Base-by-base conservation (phyloP, 2,329 filamentous ascomycete genomes). In the Tolypocladium nubicola region DNA sequence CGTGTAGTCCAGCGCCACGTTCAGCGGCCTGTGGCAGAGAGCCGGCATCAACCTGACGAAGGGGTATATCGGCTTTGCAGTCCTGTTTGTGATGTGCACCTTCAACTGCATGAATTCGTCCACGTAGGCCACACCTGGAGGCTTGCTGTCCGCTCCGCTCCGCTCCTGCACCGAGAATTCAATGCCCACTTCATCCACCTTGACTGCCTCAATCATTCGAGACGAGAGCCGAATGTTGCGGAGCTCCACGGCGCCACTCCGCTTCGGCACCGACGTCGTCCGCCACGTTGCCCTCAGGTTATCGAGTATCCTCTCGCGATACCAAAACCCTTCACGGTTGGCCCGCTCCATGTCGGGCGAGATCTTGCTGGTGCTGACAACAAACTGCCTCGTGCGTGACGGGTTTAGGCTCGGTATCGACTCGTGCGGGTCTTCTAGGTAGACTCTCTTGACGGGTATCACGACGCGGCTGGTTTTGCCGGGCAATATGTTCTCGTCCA, bases 291-390 rank as follows among this genome's bases (percentile, higher is more conserved):
- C 90, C 33, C 78, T 79, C 11, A 96, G 73, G 47, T 79, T 77
- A 59, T 87, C 85, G 3, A 97, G 79, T 2, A 97, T 80, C 66
- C 84, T 85, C 69, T 96, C 89, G 19, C 91, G 84, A 70, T 90
- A 96, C 92, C 92, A 97, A 69, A 97, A 97, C 0, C 86, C 84
- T 72, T 96, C 90, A 55, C 92, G 80, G 59, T 81, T 87, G 14
- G 85, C 82, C 39, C 88, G 83, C 72, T 97, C 92, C 49, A 81
- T 82, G 61, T 94, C 90, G 0, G 90, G 88, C 0, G 88, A 86
- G 57, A 92, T 83, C 64, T 89, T 89, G 67, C 84, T 86, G 19
- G 86, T 83, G 70, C 88, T 94, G 49, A 96, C 89, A 37, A 97
- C 89, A 65, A 96, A 97, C 67, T 97, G 92, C n/a, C 91, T 83